These are phyloP conservation scores for Diplosphaera chodatii DNA, from an alignment of 139 green algal species.

Conservation along the genomic window DNA sequence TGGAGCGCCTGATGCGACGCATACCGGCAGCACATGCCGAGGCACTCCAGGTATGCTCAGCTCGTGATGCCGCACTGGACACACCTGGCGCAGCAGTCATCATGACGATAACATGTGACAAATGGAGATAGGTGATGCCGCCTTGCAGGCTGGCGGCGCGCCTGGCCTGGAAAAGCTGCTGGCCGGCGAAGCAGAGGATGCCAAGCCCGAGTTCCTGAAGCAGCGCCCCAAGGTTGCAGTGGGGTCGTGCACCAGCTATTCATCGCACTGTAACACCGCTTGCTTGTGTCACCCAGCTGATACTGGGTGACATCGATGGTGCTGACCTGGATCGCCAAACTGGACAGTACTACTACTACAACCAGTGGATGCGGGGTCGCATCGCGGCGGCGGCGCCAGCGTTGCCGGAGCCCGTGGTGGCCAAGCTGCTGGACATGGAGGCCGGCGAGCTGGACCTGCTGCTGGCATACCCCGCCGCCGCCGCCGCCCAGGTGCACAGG, in stretches of 20 bases:
- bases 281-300: too few species aligned
- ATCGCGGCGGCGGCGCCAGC: slow-evolving; percentile 33
- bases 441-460: slow-evolving; percentile 69
- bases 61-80: too few species aligned
- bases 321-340: too few species aligned
- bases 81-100: too few species aligned
- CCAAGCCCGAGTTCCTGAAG: slow-evolving; percentile 42
- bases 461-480: slow-evolving; percentile 50
- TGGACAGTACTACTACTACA: slow-evolving; percentile 70
- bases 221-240: slow-evolving; percentile 28
- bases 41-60: slow-evolving; percentile 21
- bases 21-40: slow-evolving; percentile 24
- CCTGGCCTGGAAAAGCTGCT: slow-evolving; percentile 24
- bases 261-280: too few species aligned
- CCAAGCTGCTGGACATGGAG: slow-evolving; percentile 64
- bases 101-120: too few species aligned
- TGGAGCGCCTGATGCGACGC: slow-evolving; percentile 30
- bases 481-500: slow-evolving; percentile 31
- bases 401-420: slow-evolving; percentile 58
- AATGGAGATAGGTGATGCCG: too few species aligned
- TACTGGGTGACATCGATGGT: too few species aligned
- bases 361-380: slow-evolving; percentile 63
- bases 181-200: slow-evolving; percentile 20
- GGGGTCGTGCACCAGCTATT: too few species aligned
- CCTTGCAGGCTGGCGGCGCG: slow-evolving; percentile 12